Evolutionary conservation across 495 filamentous ascomycete genomes (phyloP).

Genomic region (Penicillium fimorum): DNA sequence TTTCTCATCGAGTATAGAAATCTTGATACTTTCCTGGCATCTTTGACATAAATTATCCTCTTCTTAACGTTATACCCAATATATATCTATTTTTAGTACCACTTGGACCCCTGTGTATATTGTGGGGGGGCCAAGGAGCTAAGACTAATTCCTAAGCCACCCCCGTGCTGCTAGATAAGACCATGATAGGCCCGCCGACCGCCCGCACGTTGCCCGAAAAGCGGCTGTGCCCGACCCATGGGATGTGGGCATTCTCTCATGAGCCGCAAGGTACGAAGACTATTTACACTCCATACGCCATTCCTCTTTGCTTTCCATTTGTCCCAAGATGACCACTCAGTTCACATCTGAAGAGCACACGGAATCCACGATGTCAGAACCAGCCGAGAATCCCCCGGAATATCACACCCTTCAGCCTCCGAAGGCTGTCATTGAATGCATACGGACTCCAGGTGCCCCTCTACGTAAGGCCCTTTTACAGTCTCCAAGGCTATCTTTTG

Average conservation of each 20-base stretch:
- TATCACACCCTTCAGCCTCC: background rate
- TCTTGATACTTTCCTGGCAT: background rate
- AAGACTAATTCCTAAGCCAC: background rate
- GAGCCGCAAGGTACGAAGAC: background rate
- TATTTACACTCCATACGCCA: background rate
- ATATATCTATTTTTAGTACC: background rate
- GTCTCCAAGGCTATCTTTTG: background rate
- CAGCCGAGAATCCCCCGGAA: background rate
- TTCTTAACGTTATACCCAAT: too few species aligned
- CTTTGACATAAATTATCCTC: background rate
- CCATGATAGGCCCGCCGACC: constrained; percentile 2
- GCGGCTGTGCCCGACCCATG: too few species aligned
- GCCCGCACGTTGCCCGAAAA: background rate
- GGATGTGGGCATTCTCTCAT: background rate
- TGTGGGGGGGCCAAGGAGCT: background rate
- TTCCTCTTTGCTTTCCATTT: background rate
- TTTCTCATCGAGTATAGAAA: background rate
- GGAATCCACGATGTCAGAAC: background rate
- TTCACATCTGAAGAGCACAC: too few species aligned
- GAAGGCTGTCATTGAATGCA: background rate
- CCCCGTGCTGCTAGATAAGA: background rate
- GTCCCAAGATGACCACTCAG: background rate
- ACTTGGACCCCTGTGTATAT: background rate
- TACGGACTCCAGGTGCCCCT: constrained; percentile 3
- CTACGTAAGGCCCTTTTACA: background rate